phyloP scores from a whole-genome alignment of 768 basidiomycete genomes.

The Tricholoma sp. region DNA sequence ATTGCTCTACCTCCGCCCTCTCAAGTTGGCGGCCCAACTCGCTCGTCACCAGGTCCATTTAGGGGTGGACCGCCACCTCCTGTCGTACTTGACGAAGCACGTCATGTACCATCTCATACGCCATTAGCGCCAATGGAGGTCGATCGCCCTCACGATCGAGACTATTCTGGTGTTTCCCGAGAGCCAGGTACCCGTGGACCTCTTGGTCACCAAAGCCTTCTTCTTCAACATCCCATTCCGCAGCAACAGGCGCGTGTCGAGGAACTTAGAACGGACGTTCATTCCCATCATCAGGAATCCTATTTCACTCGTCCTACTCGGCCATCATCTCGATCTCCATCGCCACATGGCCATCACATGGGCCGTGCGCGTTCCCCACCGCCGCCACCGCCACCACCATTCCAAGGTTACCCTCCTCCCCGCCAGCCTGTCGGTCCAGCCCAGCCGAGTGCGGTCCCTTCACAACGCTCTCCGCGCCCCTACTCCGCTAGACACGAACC shows the following conservation, averaged over 20 bases:
- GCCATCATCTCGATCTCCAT: constrained; percentile 53
- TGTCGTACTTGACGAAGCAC: constrained; percentile 69
- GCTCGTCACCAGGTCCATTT: constrained; percentile 70
- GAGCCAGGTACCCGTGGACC: constrained; percentile 47
- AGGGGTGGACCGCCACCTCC: constrained; percentile 81
- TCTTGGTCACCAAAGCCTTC: constrained; percentile 46
- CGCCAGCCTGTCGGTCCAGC: constrained; percentile 50
- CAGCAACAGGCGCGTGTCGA: constrained; percentile 52
- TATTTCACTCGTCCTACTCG: constrained; percentile 51
- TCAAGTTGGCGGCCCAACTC: constrained; percentile 35
- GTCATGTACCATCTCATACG: constrained; percentile 63
- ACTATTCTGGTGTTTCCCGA: constrained; percentile 47
- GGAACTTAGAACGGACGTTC: constrained; percentile 41
- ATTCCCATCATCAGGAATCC: constrained; percentile 48
- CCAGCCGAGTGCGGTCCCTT: constrained; percentile 36
- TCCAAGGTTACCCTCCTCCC: constrained; percentile 42
- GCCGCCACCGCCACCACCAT: constrained; percentile 38
- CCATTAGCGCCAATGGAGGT: constrained; percentile 79
- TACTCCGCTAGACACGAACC: constrained; percentile 48
- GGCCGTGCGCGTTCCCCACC: constrained; percentile 49
- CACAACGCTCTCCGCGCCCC: constrained; percentile 57
- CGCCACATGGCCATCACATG: constrained; percentile 46
- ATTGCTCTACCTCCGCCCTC: constrained; percentile 60
- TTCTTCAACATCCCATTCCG: constrained; percentile 67
- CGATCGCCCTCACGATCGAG: constrained; percentile 54